Base-by-base conservation (phyloP, 1,139 yeast species). In the Taiozyma sp. region DNA sequence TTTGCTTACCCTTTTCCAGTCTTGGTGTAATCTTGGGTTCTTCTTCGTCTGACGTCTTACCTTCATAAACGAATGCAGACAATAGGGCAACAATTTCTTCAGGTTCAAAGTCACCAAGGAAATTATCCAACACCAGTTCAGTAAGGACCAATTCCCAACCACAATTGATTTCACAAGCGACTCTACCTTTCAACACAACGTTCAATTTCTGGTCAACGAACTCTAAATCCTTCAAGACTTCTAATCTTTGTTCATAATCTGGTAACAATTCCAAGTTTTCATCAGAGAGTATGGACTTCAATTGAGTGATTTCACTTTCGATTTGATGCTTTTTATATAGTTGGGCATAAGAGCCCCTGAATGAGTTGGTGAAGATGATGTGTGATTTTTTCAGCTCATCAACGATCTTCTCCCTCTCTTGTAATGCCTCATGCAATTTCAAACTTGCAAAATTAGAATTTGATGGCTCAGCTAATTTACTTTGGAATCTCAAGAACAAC, bases 51-150 rank as follows among this genome's bases (percentile, higher is more conserved):
- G 70, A 70, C 35, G 80, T 80, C 46, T 81, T 77, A 1, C 98
- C 98, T 63, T 93, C 97, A 63, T 88, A 93, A 1, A 95, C 96
- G 69, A 93, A 95, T 45, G 88, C 88, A 0, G 97, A 89, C 43
- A 93, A 71, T 48, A 93, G 73, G 0, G 99, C 98, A 14, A 91
- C 98, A 54, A 93, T 90, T 67, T 93, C 99, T 63, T 91, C 97
- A 0, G 97, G 93, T 58, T 91, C 96, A 63, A 88, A 91, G 53
- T 89, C 95, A 32, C 95, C 97, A 58, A 93, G 72, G 72, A 93
- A 90, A 68, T 93, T 93, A 62, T 93, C 96, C 58, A 93, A 74
- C 9, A 93, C 83, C 50, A 93, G 75, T 67, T 93, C 99, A 0
- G 99, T 91, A 19, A 93, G 68, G 5, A 89, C 84, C 53, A 93